A percentile compares a stretch with the other conserved stretches of the same genome.
Conservation (phyloP, 441 rosid genomes). For the Gossypium aridum region DNA sequence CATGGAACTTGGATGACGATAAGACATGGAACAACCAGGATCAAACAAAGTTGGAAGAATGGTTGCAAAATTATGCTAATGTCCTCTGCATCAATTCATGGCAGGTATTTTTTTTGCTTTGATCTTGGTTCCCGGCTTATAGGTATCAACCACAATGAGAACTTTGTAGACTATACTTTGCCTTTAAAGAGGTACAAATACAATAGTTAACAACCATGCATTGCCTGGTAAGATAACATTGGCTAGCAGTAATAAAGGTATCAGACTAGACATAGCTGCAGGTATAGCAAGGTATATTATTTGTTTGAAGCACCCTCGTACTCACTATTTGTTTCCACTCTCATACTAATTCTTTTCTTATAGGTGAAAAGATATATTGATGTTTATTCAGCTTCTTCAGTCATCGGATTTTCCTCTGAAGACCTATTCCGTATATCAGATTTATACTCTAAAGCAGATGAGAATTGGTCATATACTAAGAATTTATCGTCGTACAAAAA, state of each 20-base stretch:
- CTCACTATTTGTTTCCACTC: constrained; percentile 6
- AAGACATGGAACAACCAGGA: constrained; percentile 17
- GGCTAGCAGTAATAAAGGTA: background rate
- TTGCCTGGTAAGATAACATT: background rate
- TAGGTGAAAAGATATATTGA: constrained; percentile 94
- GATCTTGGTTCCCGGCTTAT: background rate
- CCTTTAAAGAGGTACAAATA: background rate
- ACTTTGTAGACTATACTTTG: background rate
- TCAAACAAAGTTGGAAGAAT: constrained; percentile 36
- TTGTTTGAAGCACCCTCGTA: constrained; percentile 5
- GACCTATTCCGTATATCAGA: constrained; percentile 58
- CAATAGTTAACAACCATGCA: background rate
- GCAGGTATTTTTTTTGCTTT: constrained; percentile 57
- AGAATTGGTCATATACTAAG: constrained; percentile 39
- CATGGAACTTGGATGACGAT: constrained; percentile 40
- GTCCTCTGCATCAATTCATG: constrained; percentile 83
- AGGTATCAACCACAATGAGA: background rate
- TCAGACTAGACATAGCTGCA: background rate
- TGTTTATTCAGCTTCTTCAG: constrained; percentile 78
- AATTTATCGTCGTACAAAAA: constrained; percentile 23
- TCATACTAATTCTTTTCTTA: constrained; percentile 12
- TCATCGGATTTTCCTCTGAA: constrained; percentile 92
- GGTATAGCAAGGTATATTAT: background rate
- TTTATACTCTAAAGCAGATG: constrained; percentile 58
- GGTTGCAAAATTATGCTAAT: constrained; percentile 61